Base-by-base conservation (phyloP, 805 yeast genomes). In the Saturnispora ahearnii region DNA sequence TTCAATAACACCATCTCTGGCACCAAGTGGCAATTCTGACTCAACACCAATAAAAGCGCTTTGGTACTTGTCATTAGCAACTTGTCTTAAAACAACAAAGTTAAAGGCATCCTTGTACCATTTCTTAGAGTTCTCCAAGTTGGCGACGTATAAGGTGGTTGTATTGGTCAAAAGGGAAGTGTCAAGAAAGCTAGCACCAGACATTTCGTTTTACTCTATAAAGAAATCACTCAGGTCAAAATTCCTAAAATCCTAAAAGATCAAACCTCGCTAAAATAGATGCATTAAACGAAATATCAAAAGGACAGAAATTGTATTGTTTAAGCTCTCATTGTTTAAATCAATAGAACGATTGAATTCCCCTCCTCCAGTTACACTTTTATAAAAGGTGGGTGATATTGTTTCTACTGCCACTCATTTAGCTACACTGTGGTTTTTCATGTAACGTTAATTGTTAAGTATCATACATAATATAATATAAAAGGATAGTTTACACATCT, bases 51-150 rank as follows among this genome's bases (percentile, higher is more conserved):
- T 68, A 68, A 85, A 79, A 69, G 84, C 87, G 38, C 88, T 69
- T 38, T 82, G 76, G 64, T 81, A 84, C 53, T 78, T 76, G 9
- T 81, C 76, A 51, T 79, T 68, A 44, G 77, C 75, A 57, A 77
- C 64, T 50, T 72, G 71, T 24, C 68, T 70, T 51, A 88, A 59
- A 38, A 81, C 69, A 55, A 74, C 74, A 79, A 93, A 76, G 34
- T 93, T 93, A 62, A 91, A 84, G 56, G 81, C 73, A 51, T 80
- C 74, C 54, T 74, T 72, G 68, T 93, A 91, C 71, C 87, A 91
- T 5, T 77, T 76, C 40, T 87, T 68, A 13, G 95, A 79, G 18
- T 70, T 75, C 60, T 78, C 73, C 32, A 96, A 91, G 62, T 91
- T 88, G 60, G 87, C 82, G 58, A 91, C 79, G 55, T 96, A 81